Evolutionary conservation across 225 moss, liverwort and hornwort species (phyloP), one percentile per base, ranked within the genome.

Genomic region (Physcomitrellopsis africana): DNA sequence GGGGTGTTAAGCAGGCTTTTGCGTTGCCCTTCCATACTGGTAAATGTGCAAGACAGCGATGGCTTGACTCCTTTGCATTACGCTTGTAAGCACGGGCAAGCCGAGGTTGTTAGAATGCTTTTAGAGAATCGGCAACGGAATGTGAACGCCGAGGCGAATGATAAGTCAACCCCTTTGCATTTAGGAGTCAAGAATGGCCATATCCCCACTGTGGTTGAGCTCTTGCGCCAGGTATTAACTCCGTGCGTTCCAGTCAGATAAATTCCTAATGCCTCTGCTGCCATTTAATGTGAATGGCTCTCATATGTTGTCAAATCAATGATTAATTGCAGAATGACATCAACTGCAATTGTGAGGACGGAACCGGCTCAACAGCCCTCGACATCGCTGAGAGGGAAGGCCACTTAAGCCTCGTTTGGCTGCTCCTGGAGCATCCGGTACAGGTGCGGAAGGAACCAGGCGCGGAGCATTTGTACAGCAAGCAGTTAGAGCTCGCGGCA

Each of bases 271-370:
- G 7, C 32, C 7, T 37, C 32, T 37, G 32, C 32, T 37, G 32
- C 32, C 32, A 37, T 37, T 37, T 37, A 24, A 37, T 37, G 32
- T 37, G 32, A 37, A 37, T 37, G 32, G 32, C 32, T 37, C 32
- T 37, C 32, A 37, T 37, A 4, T 37, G 32, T 37, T 37, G 32
- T 37, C 4, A 37, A 37, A 37, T 4, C 32, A 37, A 37, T 37
- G 32, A 37, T 37, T 37, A 37, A 37, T 42, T 67, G 67, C 62
- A 86, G 86, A 17, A 17, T 14, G 84, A 82, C 65, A 82, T 80
- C 62, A 77, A 87, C 32, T 87, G 75, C 84, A 82, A 85, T 67
- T 62, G 76, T 37, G 81, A 82, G 64, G 87, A 87, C n/a, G 72
- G 8, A 19, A 14, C 47, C 0, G 80, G 84, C 11, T 63, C 80